Base-by-base conservation (phyloP, 129 eudicot species). In the Centrapalus pauciflorus region DNA sequence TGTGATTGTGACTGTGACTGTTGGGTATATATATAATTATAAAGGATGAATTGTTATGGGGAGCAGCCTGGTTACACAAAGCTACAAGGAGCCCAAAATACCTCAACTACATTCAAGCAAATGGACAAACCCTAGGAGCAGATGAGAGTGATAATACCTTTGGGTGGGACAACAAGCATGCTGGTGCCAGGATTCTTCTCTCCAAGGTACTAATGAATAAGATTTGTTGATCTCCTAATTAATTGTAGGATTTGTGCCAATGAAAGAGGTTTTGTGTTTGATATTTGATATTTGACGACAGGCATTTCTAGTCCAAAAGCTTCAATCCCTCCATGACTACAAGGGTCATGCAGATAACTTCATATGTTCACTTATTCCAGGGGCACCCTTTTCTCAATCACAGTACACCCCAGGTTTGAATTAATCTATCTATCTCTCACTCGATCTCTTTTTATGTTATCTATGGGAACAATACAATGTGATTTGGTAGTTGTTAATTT, bases 131-230 rank as follows among this genome's bases (percentile, higher is more conserved):
- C 5, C 82, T 94, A 23, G 99, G 99, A 60, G 97, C 97, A 45
- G 84, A 69, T 75, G 99, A 94, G 52, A 67, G 67, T 73, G 99
- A 94, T 71, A 75, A 81, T 66, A 94, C 97, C 10, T 94, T 94
- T 82, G 97, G 99, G 40, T 94, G 99, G 99, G 99, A 94, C 59
- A 89, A 94, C 72, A 94, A 94, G 80, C 99, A 89, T 79, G 97
- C 87, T 73, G 99, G 99, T 54, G 99, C 99, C 33, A 84, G 99
- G 57, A 73, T 94, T 66, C 95, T 94, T 54, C 82, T 94, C 21
- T 94, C 99, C 60, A 94, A 94, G 97, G 99, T 89, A 71, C 43
- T 35, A 32, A 6, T 7, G 0, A 20, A 6, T 32, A 54, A 33
- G 1, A 35, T 1, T 3, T 20, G 13, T 20, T 41, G 19, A 24